Evolutionary conservation across 352 stramenopile genomes (phyloP).

Genomic region (Phytophthora palmivora): DNA sequence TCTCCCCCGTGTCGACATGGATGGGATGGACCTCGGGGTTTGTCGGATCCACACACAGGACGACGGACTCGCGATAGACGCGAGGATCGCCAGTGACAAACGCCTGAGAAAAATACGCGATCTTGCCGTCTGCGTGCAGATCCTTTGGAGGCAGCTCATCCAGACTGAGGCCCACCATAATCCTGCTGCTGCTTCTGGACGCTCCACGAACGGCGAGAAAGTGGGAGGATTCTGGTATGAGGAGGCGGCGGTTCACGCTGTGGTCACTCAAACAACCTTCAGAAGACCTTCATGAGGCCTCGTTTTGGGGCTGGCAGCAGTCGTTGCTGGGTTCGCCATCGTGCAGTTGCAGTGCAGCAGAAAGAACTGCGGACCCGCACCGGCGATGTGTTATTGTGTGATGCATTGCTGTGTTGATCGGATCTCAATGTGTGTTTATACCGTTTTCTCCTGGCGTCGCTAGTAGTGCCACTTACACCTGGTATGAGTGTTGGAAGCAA

Average conservation of each 20-base stretch:
- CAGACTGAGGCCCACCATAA: neutral
- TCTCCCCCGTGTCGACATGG: constrained; percentile 3
- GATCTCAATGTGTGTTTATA: no score
- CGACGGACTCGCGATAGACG: neutral
- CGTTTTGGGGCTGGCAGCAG: no score
- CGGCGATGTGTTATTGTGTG: no score
- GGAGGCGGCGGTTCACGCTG: neutral
- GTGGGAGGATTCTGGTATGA: neutral
- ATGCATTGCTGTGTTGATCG: no score
- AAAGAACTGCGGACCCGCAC: no score
- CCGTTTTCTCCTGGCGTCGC: no score
- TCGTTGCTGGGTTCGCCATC: no score
- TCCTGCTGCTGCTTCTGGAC: neutral
- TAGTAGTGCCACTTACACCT: no score
- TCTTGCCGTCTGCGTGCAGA: neutral
- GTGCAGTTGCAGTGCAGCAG: no score
- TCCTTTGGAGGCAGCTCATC: neutral
- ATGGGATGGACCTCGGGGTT: neutral
- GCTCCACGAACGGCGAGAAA: neutral
- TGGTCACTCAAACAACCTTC: neutral
- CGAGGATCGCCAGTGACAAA: constrained; percentile 3
- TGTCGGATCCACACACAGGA: neutral
- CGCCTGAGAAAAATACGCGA: no score
- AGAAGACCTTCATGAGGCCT: no score
- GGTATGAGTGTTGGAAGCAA: no score